Evolutionary conservation across 106 monocot genomes (phyloP), one percentile per base, ranked within the genome.

Genomic region (Allium fistulosum): DNA sequence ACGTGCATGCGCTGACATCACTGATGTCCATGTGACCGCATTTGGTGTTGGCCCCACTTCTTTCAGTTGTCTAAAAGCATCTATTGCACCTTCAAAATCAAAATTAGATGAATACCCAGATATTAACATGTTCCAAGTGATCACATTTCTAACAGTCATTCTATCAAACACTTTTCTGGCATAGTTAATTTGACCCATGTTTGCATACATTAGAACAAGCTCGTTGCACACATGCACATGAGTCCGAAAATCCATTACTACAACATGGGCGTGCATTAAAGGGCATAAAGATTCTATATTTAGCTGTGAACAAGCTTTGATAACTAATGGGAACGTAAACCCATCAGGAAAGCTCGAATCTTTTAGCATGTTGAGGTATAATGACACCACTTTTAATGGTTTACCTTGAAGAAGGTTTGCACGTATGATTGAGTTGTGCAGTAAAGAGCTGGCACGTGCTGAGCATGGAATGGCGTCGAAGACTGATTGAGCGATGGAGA

Each of bases 361-460:
- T 37, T 37, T 37, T 37, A 37, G 37, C 71, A 81, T 74, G 0
- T 27, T 48, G 63, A 26, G 57, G 68, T 83, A 86, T 9, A 86
- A 53, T 14, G 49, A 53, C 66, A 86, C 47, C 9, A 80, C 74
- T 5, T 68, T 45, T 13, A 2, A 7, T 27, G 51, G 63, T 1
- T 55, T 70, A 55, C 48, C 62, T 9, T 79, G 83, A 48, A 66
- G 22, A 71, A 86, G 79, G 47, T 71, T 59, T 47, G 83, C 73
- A 9, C 86, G 80, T 56, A 90, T 80, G 37, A 81, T 74, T 73
- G 81, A 77, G 76, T 90, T 90, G 76, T 78, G 85, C 13, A 83
- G 72, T 22, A 81, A 67, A 52, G 80, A 55, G 53, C 67, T 64
- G 37, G 37, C 37, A 67, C 10, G 59, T 15, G 48, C 64, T 11